Evolutionary conservation across 805 yeast species (phyloP).

Genomic region (Lipomyces yamadae): DNA sequence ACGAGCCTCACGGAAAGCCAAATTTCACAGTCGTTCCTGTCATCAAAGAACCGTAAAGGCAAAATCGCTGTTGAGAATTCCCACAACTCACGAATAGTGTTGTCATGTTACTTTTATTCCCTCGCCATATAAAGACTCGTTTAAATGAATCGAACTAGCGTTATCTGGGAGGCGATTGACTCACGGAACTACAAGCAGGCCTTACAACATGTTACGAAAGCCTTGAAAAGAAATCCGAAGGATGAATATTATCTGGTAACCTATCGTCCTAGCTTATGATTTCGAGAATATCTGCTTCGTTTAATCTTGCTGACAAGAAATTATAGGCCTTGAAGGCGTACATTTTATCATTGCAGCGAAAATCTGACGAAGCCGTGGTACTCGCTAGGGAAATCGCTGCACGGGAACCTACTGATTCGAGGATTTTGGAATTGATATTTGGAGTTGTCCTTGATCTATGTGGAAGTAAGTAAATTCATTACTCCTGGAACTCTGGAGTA

Average conservation of each 20-base stretch:
- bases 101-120: background rate
- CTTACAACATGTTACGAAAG: conserved; percentile 28
- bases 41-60: no score
- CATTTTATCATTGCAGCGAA: conserved; percentile 30
- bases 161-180: conserved; percentile 37
- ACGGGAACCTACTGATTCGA: conserved; percentile 21
- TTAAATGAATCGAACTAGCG: conserved; percentile 22
- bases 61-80: no score
- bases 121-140: background rate
- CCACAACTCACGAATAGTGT: background rate
- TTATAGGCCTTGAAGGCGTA: conserved; percentile 32
- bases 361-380: conserved; percentile 26
- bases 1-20: no score
- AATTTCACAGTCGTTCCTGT: no score
- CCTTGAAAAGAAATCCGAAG: conserved; percentile 34
- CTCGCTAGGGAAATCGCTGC: conserved; percentile 25
- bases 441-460: conserved; percentile 28
- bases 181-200: conserved; percentile 37
- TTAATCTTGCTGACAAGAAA: background rate
- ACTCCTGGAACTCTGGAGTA: background rate
- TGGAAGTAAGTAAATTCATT: conserved; percentile 25
- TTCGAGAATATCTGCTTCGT: background rate
- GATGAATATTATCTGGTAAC: conserved; percentile 30
- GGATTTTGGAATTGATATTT: conserved; percentile 29
- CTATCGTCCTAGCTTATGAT: no score